A percentile compares a stretch with the other conserved stretches of the same genome.
phyloP scores from a whole-genome alignment of 139 green algal species.

The Tetraselmis chui region DNA sequence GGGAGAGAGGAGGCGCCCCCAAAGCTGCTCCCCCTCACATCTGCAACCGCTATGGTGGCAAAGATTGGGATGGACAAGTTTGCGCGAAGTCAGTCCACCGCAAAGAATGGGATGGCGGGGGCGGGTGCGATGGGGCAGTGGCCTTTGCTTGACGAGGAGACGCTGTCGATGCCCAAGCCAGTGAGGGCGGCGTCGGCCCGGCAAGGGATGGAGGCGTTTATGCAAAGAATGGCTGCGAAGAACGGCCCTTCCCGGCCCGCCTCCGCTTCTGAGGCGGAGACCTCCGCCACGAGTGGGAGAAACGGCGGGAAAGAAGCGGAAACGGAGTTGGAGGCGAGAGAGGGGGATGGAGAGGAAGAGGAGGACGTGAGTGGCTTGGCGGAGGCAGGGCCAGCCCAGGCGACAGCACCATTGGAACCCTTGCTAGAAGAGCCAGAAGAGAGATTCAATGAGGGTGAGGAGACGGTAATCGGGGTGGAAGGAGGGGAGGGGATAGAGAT shows the following conservation, averaged over 20 bases:
- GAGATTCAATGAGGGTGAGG: too few relatives aligned
- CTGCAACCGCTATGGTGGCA: neutral
- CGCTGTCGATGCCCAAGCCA: neutral
- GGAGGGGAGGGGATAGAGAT: too few relatives aligned
- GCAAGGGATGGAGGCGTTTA: neutral
- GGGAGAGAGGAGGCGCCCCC: too few relatives aligned
- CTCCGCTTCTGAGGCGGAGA: too few relatives aligned
- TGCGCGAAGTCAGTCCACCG: neutral
- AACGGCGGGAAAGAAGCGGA: too few relatives aligned
- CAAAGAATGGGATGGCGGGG: neutral
- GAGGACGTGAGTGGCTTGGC: too few relatives aligned
- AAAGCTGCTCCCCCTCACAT: neutral
- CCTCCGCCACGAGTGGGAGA: too few relatives aligned
- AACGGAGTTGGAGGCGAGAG: neutral
- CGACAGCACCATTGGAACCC: too few relatives aligned
- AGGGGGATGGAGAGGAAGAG: neutral
- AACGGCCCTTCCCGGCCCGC: neutral
- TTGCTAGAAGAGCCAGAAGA: too few relatives aligned
- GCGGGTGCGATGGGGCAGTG: too few relatives aligned
- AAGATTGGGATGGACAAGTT: neutral
- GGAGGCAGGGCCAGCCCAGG: too few relatives aligned
- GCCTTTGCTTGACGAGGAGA: neutral
- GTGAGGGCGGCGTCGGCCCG: neutral
- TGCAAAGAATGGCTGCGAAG: neutral
- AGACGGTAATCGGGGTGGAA: too few relatives aligned